These are phyloP conservation scores for Lactifluus volemus DNA, from an alignment of 768 basidiomycete genomes.

Conservation along the genomic window DNA sequence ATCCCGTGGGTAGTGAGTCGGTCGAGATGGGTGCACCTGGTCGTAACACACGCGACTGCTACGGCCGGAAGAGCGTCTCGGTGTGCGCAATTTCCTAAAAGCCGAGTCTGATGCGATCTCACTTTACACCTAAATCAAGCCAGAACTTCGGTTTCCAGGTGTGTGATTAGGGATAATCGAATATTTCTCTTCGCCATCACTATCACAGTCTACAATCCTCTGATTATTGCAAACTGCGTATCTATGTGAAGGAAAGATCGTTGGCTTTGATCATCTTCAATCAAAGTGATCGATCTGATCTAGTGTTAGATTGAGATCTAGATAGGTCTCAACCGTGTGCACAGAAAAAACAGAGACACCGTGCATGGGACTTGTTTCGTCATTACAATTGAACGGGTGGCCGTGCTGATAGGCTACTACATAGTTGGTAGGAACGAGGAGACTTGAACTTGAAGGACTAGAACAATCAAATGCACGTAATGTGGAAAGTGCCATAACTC, in stretches of 20 bases:
- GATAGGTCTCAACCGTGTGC: conserved; percentile 2
- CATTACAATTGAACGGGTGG: background rate
- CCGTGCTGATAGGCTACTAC: conserved; percentile 3
- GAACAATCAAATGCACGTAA: background rate
- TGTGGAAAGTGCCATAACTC: background rate
- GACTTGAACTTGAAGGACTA: background rate
- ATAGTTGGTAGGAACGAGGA: conserved; percentile 1
- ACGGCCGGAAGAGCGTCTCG: conserved; percentile 88
- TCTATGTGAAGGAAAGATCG: background rate
- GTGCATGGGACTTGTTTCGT: background rate
- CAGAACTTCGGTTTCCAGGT: no score
- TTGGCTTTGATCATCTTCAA: background rate
- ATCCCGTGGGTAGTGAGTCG: conserved; percentile 13
- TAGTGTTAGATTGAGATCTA: background rate
- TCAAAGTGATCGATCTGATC: conserved; percentile 10
- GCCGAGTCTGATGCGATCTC: conserved; percentile 72
- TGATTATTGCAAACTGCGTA: background rate
- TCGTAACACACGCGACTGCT: conserved; percentile 62
- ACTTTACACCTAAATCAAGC: conserved; percentile 28
- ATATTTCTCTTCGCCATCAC: conserved; percentile 26
- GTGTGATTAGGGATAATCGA: conserved; percentile 82
- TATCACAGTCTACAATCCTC: no score
- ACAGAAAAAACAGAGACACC: background rate
- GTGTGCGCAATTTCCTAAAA: no score
- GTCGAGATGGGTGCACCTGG: conserved; percentile 45